Percentiles rank a stretch among this genome's conserved stretches.
phyloP scores from a whole-genome alignment of 2,329 filamentous ascomycete species.

The Colletotrichum chlorophyti region DNA sequence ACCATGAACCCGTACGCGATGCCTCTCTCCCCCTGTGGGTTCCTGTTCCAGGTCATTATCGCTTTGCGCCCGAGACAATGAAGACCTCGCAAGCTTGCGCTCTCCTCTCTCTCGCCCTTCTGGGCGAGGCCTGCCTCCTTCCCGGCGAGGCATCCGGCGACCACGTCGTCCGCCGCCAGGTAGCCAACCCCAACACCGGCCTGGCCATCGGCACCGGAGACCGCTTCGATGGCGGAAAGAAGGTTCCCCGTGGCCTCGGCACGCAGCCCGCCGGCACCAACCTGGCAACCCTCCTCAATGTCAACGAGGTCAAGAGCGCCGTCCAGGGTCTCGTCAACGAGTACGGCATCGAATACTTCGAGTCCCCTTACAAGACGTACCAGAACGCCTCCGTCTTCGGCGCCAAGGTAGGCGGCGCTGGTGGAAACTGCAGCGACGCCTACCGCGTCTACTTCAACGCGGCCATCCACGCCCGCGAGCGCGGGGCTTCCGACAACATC shows the following conservation, averaged over 20 bases:
- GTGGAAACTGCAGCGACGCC: slow-evolving; percentile 33
- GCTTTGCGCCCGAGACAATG: slow-evolving; percentile 31
- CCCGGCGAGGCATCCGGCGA: slow-evolving; percentile 41
- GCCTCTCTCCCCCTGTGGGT: neutral
- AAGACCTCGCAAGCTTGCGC: slow-evolving; percentile 33
- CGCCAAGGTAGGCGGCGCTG: slow-evolving; percentile 48
- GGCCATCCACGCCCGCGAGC: slow-evolving; percentile 64
- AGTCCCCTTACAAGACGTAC: slow-evolving; percentile 50
- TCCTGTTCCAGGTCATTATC: neutral
- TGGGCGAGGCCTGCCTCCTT: slow-evolving; percentile 43
- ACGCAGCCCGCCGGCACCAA: slow-evolving; percentile 38
- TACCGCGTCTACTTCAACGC: slow-evolving; percentile 60
- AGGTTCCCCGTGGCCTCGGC: slow-evolving; percentile 45
- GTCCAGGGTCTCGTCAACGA: slow-evolving; percentile 48
- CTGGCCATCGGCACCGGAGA: slow-evolving; percentile 50
- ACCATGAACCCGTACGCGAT: neutral
- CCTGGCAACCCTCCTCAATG: slow-evolving; percentile 52
- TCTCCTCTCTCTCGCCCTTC: slow-evolving; percentile 32
- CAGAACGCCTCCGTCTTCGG: slow-evolving; percentile 48
- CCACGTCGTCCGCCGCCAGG: slow-evolving; percentile 24
- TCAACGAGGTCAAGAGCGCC: slow-evolving; percentile 51
- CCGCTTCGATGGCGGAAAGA: slow-evolving; percentile 47
- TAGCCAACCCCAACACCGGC: slow-evolving; percentile 32
- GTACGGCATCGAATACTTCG: slow-evolving; percentile 49
- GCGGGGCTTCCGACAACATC: slow-evolving; percentile 62